Evolutionary conservation across 331 rosid species (phyloP).

Genomic region (Prunus yedoensis): DNA sequence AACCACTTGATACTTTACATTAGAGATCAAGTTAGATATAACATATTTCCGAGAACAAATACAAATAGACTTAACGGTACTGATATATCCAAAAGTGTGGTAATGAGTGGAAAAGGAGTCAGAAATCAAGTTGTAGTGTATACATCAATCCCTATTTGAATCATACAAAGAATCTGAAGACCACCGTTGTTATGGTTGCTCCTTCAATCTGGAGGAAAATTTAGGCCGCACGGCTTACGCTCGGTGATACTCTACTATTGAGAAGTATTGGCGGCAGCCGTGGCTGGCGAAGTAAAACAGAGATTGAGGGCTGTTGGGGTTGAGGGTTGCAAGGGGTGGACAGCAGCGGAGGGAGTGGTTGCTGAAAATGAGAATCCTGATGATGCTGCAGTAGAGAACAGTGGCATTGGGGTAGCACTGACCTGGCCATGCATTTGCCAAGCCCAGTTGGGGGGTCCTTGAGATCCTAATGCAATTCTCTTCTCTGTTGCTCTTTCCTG

Average conservation of each 20-base stretch:
- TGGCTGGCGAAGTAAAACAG: slow-evolving; percentile 49
- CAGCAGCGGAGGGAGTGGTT: slow-evolving; percentile 56
- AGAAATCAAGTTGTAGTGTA: slow-evolving; percentile 32
- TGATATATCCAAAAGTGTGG: slow-evolving; percentile 8
- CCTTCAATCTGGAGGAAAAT: background rate
- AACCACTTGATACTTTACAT: background rate
- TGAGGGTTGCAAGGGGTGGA: slow-evolving; percentile 39
- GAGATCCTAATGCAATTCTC: slow-evolving; percentile 63
- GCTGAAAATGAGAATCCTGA: slow-evolving; percentile 99
- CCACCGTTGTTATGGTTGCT: slow-evolving; percentile 19
- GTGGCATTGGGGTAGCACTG: slow-evolving; percentile 59
- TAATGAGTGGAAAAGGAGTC: slow-evolving; percentile 33
- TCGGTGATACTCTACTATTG: slow-evolving; percentile 42
- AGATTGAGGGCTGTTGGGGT: slow-evolving; percentile 48
- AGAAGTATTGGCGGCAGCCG: slow-evolving; percentile 42
- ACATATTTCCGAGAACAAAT: slow-evolving; percentile 2
- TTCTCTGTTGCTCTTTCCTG: slow-evolving; percentile 76
- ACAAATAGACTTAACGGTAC: slow-evolving; percentile 4
- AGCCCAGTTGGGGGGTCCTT: slow-evolving; percentile 62
- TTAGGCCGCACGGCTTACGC: slow-evolving; percentile 28
- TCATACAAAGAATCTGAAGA: slow-evolving; percentile 44
- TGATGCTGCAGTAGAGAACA: slow-evolving; percentile 99
- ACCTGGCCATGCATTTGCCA: slow-evolving; percentile 78
- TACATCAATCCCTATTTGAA: slow-evolving; percentile 40
- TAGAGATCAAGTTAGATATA: background rate